Evolutionary conservation across 1,284 basidiomycete genomes (phyloP).

Genomic region (Rhodotorula glutinis): DNA sequence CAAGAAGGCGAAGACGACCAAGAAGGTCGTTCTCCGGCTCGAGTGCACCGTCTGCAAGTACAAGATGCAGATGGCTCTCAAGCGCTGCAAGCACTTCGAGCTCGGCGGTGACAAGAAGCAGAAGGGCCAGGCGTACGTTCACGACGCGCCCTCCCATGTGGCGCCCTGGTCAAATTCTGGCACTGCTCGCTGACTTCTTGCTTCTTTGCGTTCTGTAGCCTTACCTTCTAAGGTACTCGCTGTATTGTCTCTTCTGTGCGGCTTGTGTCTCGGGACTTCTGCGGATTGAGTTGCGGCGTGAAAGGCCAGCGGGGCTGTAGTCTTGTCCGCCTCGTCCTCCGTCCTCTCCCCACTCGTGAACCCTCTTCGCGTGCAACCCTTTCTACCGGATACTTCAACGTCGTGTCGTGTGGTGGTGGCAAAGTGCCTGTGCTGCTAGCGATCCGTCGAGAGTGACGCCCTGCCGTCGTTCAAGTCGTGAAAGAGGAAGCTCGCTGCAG

Average conservation of each 20-base stretch:
- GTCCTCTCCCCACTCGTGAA: background rate
- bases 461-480: too few relatives aligned
- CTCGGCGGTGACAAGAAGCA: constrained; percentile 54
- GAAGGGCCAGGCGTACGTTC: constrained; percentile 17
- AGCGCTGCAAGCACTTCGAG: constrained; percentile 90
- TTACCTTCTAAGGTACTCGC: constrained; percentile 5
- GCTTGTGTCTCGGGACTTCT: background rate
- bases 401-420: too few relatives aligned
- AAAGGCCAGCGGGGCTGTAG: background rate
- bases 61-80: constrained; percentile 86
- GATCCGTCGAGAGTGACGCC: too few relatives aligned
- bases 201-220: background rate
- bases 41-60: constrained; percentile 98
- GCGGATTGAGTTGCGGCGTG: background rate
- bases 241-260: constrained; percentile 1
- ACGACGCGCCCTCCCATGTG: background rate
- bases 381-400: background rate
- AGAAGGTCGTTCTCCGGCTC: constrained; percentile 97
- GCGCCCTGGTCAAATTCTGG: background rate
- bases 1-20: constrained; percentile 98
- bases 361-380: background rate
- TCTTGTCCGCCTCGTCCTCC: background rate
- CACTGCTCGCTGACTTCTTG: background rate
- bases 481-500: too few relatives aligned
- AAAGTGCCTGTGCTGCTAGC: too few relatives aligned